Evolutionary conservation across 306 rosid genomes (phyloP).

Genomic region (Glycyrrhiza uralensis): DNA sequence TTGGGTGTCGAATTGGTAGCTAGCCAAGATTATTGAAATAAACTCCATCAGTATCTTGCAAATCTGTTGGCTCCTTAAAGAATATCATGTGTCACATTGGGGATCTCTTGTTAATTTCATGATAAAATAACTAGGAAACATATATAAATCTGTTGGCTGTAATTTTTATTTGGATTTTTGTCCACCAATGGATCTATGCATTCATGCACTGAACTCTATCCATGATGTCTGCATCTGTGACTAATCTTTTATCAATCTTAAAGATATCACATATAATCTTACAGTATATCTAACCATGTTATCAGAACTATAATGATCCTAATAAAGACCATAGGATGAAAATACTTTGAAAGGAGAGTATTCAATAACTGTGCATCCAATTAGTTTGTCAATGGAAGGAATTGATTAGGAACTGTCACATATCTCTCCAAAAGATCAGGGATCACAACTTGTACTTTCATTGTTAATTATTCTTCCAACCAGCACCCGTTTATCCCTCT

Average conservation of each 20-base stretch:
- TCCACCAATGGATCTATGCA: not conserved
- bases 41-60: conserved; percentile 23
- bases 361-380: not conserved
- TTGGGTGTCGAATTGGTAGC: conserved; percentile 22
- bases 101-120: conserved; percentile 28
- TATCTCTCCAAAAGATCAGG: not conserved
- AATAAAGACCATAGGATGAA: not conserved
- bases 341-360: not conserved
- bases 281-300: not conserved
- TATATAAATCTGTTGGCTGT: conserved; percentile 45
- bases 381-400: not conserved
- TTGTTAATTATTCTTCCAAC: conserved; percentile 31
- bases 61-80: conserved; percentile 31
- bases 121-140: conserved; percentile 21
- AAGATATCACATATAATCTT: not conserved
- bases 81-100: conserved; percentile 22
- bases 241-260: not conserved
- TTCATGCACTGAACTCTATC: conserved; percentile 27
- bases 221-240: conserved; percentile 7
- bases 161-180: conserved; percentile 29
- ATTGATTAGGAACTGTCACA: not conserved
- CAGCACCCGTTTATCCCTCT: conserved; percentile 7
- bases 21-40: conserved; percentile 15
- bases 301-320: not conserved
- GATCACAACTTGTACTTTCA: conserved; percentile 23